Evolutionary conservation across 768 basidiomycete genomes (phyloP), one percentile per base, ranked within the genome.

Genomic region (Collybia sp.): DNA sequence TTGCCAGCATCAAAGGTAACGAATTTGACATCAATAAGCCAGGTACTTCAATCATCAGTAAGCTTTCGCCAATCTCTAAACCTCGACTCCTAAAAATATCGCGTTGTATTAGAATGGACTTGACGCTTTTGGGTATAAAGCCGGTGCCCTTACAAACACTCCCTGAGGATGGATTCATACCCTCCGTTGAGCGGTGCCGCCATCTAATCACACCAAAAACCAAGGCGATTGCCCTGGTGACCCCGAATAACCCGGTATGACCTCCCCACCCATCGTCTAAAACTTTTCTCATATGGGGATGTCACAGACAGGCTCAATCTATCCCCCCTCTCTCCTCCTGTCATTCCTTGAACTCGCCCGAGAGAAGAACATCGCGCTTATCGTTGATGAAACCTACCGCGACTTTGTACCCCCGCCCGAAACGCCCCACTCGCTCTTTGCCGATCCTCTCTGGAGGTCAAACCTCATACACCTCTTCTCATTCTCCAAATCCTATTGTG

Each of bases 321-420:
- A 90, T 54, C 61, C 83, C 0, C 72, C 78, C 0, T 55, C 61
- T 0, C 70, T 88, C 5, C 61, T 93, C 18, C 60, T 68, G 0
- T 64, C 75, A 4, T 93, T 91, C 52, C 75, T 76, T 2, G 52
- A 66, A 0, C 74, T 93, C 2, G 85, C 88, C 0, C 64, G 57
- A 16, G 65, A 72, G 42, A 60, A 71, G 19, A 67, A 71, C 1
- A 55, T 91, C 13, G 83, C 88, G 0, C 73, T 93, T 17, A 72
- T 93, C 32, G 41, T 94, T n/a, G 91, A 94, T 62, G 89, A 92
- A 64, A 93, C 91, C 1, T 94, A 94, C 62, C 76, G 89, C 11
- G 89, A 93, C 59, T 91, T 93, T 56, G 61, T 76, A n/a, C 50
- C 66, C n/a, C 56, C 64, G 5, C 56, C 63, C 4, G 54, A 53